These are phyloP conservation scores for Dothistroma septosporum DNA, from an alignment of 2,329 filamentous ascomycete genomes.

Conservation along the genomic window DNA sequence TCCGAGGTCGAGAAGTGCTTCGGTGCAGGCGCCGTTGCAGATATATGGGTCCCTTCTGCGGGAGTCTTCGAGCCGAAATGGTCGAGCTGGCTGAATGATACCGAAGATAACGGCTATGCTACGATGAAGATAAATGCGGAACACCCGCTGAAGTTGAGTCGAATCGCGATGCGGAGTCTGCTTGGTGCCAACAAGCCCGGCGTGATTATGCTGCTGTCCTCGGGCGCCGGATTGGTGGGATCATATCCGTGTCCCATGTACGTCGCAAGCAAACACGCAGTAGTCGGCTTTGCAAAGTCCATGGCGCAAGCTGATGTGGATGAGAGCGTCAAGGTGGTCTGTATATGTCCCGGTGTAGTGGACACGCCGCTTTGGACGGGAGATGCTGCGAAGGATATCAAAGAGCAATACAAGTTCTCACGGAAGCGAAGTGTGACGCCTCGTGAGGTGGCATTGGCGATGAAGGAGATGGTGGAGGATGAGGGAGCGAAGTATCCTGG, in stretches of 20 bases:
- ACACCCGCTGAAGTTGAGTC: slow-evolving; percentile 40
- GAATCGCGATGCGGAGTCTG: slow-evolving; percentile 36
- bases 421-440: slow-evolving; percentile 20
- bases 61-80: slow-evolving; percentile 40
- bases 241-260: slow-evolving; percentile 35
- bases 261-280: slow-evolving; percentile 38
- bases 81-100: slow-evolving; percentile 38
- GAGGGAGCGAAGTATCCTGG: slow-evolving; percentile 7
- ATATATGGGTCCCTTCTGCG: slow-evolving; percentile 38
- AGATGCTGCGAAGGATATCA: slow-evolving; percentile 15
- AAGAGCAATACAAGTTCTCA: slow-evolving; percentile 18
- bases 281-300: slow-evolving; percentile 39
- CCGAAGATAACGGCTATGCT: slow-evolving; percentile 29
- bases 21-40: slow-evolving; percentile 33
- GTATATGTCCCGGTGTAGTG: slow-evolving; percentile 33
- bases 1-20: slow-evolving; percentile 24
- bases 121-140: slow-evolving; percentile 36
- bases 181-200: slow-evolving; percentile 35
- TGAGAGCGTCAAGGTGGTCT: slow-evolving; percentile 36
- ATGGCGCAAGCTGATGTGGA: slow-evolving; percentile 33
- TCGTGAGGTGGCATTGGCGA: slow-evolving; percentile 28
- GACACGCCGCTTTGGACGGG: slow-evolving; percentile 31
- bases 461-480: slow-evolving; percentile 28
- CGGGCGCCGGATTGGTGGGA: slow-evolving; percentile 33
- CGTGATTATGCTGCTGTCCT: slow-evolving; percentile 35